phyloP scores from a whole-genome alignment of 805 yeast species.

The Grigorovia transvaalensis region DNA sequence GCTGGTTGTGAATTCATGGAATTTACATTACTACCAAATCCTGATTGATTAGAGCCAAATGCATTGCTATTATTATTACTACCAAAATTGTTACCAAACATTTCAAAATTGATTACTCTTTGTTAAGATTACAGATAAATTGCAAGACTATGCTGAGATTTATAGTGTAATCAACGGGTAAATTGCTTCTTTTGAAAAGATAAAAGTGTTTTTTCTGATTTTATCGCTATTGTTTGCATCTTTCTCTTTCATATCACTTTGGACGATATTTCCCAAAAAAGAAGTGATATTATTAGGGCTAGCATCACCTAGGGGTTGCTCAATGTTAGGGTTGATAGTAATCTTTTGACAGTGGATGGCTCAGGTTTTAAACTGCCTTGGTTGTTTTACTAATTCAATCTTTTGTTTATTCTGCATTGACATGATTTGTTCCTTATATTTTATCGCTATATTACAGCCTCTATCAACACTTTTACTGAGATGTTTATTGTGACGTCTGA shows the following conservation, averaged over 20 bases:
- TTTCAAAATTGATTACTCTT: neutral
- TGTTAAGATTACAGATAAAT: neutral
- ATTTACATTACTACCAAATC: constrained; percentile 14
- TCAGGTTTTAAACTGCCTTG: too few relatives aligned
- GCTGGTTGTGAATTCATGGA: neutral
- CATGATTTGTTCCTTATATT: too few relatives aligned
- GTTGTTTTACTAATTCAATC: too few relatives aligned
- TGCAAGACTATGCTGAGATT: neutral
- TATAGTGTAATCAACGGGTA: neutral
- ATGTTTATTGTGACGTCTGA: neutral
- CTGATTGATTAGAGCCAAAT: constrained; percentile 7
- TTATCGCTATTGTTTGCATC: neutral
- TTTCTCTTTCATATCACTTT: neutral
- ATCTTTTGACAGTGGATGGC: too few relatives aligned
- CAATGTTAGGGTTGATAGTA: too few relatives aligned
- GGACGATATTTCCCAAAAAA: neutral
- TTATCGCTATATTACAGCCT: too few relatives aligned
- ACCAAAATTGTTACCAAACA: neutral
- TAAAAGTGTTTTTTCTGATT: neutral
- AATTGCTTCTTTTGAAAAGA: neutral
- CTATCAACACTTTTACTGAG: neutral
- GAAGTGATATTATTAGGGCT: neutral
- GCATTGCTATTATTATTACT: constrained; percentile 2
- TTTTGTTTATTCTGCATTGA: too few relatives aligned
- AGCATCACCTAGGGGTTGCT: neutral